Evolutionary conservation across 2,329 filamentous ascomycete species (phyloP).

Genomic region (Fusarium vanettenii): DNA sequence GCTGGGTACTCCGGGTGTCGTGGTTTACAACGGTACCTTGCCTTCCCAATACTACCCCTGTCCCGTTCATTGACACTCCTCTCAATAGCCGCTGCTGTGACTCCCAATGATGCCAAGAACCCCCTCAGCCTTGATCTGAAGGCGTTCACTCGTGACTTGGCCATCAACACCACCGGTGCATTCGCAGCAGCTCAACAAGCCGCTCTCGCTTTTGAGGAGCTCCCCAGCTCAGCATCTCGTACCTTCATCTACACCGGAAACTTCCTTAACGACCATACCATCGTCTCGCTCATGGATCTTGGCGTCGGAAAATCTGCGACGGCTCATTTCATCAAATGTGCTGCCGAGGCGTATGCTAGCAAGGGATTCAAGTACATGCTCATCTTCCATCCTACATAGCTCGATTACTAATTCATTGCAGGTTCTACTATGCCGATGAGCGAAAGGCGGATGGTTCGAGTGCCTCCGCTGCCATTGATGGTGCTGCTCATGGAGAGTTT

Average conservation of each 20-base stretch:
- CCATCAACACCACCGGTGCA: conserved; percentile 33
- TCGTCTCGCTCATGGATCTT: conserved; percentile 47
- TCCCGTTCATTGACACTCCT: not conserved
- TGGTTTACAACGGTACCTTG: conserved; percentile 36
- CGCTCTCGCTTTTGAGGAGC: conserved; percentile 42
- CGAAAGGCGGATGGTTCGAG: conserved; percentile 53
- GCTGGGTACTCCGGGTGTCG: conserved; percentile 30
- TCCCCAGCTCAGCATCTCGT: conserved; percentile 48
- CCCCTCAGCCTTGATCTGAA: conserved; percentile 1
- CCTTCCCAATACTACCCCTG: not conserved
- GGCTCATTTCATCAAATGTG: conserved; percentile 45
- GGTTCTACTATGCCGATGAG: conserved; percentile 65
- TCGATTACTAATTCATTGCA: conserved; percentile 29
- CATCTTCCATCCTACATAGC: too few relatives aligned
- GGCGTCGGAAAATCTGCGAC: conserved; percentile 55
- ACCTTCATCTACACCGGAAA: conserved; percentile 60
- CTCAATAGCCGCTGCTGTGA: conserved; percentile 16
- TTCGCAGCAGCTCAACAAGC: conserved; percentile 54
- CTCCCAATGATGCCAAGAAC: conserved; percentile 15
- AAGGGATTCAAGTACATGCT: conserved; percentile 48
- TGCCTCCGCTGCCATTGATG: conserved; percentile 47
- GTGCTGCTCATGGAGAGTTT: conserved; percentile 54
- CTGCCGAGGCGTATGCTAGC: conserved; percentile 47
- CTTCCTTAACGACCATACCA: conserved; percentile 46
- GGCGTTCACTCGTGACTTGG: conserved; percentile 9